Evolutionary conservation across 192 early-diverging fungal species (phyloP).

Genomic region (Radiomyces spectabilis): DNA sequence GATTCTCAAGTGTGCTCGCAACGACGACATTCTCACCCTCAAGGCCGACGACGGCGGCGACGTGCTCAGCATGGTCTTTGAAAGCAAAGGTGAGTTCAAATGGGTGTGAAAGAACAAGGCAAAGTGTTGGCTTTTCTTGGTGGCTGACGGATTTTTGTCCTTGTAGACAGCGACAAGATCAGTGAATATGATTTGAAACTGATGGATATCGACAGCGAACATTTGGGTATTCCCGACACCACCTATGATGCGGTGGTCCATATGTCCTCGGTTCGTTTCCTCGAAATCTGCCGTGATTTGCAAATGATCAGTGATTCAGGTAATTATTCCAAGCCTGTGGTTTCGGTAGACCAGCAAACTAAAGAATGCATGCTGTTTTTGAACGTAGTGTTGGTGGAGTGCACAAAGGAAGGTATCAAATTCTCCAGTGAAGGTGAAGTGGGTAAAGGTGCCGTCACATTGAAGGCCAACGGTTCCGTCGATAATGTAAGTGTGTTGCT

Average conservation of each 20-base stretch:
- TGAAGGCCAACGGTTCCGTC: constrained; percentile 69
- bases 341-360: no score
- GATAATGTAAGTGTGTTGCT: constrained; percentile 61
- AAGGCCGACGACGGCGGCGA: constrained; percentile 86
- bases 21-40: constrained; percentile 88
- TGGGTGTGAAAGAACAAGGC: not conserved
- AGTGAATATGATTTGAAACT: constrained; percentile 96
- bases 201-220: constrained; percentile 97
- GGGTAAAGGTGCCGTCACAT: constrained; percentile 73
- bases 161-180: constrained; percentile 52
- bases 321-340: no score
- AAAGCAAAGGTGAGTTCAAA: constrained; percentile 43
- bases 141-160: constrained; percentile 1
- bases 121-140: not conserved
- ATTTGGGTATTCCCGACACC: constrained; percentile 92
- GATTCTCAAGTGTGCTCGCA: constrained; percentile 87
- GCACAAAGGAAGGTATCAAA: constrained; percentile 89
- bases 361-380: no score
- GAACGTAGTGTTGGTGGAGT: constrained; percentile 70
- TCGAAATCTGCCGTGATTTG: constrained; percentile 87
- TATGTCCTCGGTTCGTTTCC: constrained; percentile 87
- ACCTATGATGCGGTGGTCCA: constrained; percentile 84
- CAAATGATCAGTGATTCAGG: constrained; percentile 76
- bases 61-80: constrained; percentile 68
- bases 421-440: constrained; percentile 85